Percentiles rank a stretch among this genome's conserved stretches.
These are phyloP conservation scores for Vitis rotundifolia DNA, from an alignment of 164 flowering plant genomes.

Conservation along the genomic window DNA sequence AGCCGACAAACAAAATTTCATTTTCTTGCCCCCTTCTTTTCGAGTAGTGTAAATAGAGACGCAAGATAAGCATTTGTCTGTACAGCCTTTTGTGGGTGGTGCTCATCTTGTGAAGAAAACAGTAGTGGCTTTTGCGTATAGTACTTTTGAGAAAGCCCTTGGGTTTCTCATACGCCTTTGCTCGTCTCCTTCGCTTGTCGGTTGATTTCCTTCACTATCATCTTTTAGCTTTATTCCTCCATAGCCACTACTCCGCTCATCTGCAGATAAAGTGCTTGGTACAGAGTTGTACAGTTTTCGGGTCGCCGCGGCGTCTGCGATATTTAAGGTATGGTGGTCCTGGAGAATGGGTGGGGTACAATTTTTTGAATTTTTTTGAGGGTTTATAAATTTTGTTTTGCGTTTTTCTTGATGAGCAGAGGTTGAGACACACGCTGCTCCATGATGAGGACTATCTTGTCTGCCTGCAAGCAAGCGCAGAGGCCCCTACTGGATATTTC, in stretches of 20 bases:
- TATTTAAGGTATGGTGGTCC: slow-evolving; percentile 8
- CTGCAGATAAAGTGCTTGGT: not conserved
- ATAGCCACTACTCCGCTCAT: not conserved
- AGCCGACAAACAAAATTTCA: too few species aligned
- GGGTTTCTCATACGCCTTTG: too few species aligned
- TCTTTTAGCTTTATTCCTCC: not conserved
- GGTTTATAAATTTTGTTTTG: too few species aligned
- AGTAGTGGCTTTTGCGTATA: too few species aligned
- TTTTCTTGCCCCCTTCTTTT: too few species aligned
- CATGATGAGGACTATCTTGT: slow-evolving; percentile 30
- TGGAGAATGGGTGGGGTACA: not conserved
- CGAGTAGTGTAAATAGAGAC: too few species aligned
- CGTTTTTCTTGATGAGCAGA: not conserved
- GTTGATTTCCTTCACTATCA: not conserved
- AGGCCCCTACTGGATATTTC: slow-evolving; percentile 39
- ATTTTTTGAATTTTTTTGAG: too few species aligned
- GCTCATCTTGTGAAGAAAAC: not conserved
- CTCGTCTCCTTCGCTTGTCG: too few species aligned
- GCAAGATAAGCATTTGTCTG: too few species aligned
- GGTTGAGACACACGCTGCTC: too few species aligned
- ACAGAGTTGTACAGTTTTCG: not conserved
- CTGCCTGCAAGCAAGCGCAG: slow-evolving; percentile 35
- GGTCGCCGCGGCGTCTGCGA: slow-evolving; percentile 22
- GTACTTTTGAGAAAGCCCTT: too few species aligned
- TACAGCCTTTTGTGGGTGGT: too few species aligned